phyloP scores from a whole-genome alignment of 306 rosid species.

The Castanopsis chinensis region DNA sequence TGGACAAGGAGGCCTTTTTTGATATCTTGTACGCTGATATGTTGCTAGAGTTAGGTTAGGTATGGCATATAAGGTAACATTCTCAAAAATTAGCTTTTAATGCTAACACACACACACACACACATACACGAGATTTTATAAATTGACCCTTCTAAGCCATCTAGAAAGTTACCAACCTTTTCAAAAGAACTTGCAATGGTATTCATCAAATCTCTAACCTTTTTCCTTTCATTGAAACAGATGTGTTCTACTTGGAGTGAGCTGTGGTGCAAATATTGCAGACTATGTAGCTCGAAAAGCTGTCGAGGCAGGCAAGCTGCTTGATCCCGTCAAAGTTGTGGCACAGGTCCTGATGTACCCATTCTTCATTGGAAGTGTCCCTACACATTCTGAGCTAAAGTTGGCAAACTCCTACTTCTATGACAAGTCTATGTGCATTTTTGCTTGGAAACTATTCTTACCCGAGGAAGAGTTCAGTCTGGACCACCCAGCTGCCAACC shows the following conservation, averaged over 20 bases:
- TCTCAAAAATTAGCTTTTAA: constrained; percentile 5
- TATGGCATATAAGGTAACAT: background rate
- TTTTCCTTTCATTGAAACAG: constrained; percentile 43
- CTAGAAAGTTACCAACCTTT: background rate
- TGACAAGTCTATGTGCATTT: constrained; percentile 90
- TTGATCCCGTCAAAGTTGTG: constrained; percentile 95
- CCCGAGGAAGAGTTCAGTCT: constrained; percentile 78
- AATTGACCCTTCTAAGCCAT: constrained; percentile 5
- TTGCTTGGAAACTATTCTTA: constrained; percentile 91
- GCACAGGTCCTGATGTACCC: constrained; percentile 91
- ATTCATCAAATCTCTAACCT: constrained; percentile 18
- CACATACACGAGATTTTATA: too few species aligned
- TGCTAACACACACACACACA: background rate
- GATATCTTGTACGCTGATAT: background rate
- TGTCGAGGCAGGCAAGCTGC: constrained; percentile 79
- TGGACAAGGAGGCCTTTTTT: constrained; percentile 12
- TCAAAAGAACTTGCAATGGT: background rate
- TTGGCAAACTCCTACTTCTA: constrained; percentile 91
- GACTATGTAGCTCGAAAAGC: constrained; percentile 88
- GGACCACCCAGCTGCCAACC: constrained; percentile 94
- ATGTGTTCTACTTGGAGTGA: constrained; percentile 92
- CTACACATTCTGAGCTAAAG: constrained; percentile 91
- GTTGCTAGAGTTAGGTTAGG: constrained; percentile 7
- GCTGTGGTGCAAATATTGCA: constrained; percentile 98
- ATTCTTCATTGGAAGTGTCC: constrained; percentile 76